A percentile compares a stretch with the other conserved stretches of the same genome.
Evolutionary conservation across 2,329 filamentous ascomycete genomes (phyloP).

Genomic region (Penicillium sp.): DNA sequence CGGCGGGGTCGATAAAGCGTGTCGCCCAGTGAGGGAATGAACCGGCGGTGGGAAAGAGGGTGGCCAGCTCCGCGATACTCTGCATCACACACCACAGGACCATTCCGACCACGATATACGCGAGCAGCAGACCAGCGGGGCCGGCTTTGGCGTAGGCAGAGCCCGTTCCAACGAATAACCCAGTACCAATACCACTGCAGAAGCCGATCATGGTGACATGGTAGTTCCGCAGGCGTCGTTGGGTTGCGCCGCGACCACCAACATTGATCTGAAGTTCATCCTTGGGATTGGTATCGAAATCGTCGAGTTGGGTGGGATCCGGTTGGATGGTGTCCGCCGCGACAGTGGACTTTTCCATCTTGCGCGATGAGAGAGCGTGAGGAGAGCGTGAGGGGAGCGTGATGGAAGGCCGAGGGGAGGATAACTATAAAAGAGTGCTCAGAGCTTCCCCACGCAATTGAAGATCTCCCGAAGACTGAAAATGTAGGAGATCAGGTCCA

Average conservation of each 20-base stretch:
- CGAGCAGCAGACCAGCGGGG: conserved; percentile 74
- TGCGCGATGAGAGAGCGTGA: background rate
- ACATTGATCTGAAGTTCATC: conserved; percentile 37
- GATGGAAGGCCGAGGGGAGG: too few species aligned
- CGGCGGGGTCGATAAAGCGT: conserved; percentile 85
- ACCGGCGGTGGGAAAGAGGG: conserved; percentile 86
- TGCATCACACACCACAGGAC: conserved; percentile 92
- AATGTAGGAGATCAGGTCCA: conserved; percentile 9
- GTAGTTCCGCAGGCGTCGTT: conserved; percentile 40
- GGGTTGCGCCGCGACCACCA: conserved; percentile 37
- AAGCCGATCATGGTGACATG: conserved; percentile 40
- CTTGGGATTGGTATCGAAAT: conserved; percentile 23
- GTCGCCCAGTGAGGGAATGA: conserved; percentile 91
- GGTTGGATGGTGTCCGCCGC: conserved; percentile 20
- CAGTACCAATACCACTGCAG: conserved; percentile 61
- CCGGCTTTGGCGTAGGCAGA: conserved; percentile 71
- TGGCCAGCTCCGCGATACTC: conserved; percentile 85
- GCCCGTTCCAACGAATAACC: conserved; percentile 82
- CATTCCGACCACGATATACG: conserved; percentile 62
- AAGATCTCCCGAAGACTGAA: background rate
- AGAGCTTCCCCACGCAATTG: conserved; percentile 1
- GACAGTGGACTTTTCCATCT: conserved; percentile 21
- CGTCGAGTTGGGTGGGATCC: conserved; percentile 13
- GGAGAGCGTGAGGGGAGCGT: too few species aligned
- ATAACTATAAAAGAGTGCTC: too few species aligned